phyloP scores from a whole-genome alignment of 306 rosid genomes.

The Medicago truncatula region MtrunA17r5.0-ANR NC_053043.1:14057501-14058000 shows the following conservation, averaged over 20 bases:
- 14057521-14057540: conserved; percentile 39
- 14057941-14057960: conserved; percentile 20
- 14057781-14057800: conserved; percentile 59
- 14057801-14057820: conserved; percentile 25
- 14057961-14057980: background rate
- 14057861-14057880: conserved; percentile 70
- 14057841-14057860: conserved; percentile 45
- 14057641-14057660: conserved; percentile 55
- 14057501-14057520: conserved; percentile 42
- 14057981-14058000: no score
- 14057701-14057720: conserved; percentile 52
- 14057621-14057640: conserved; percentile 49
- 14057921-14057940: conserved; percentile 28
- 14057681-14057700: conserved; percentile 14
- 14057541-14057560: conserved; percentile 16
- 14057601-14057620: conserved; percentile 67
- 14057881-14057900: conserved; percentile 79
- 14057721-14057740: conserved; percentile 44
- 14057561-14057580: conserved; percentile 48
- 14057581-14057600: conserved; percentile 44
- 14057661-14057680: conserved; percentile 13
- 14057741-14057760: conserved; percentile 45
- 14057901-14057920: conserved; percentile 53
- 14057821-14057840: conserved; percentile 53
- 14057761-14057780: conserved; percentile 46